Percentiles rank a stretch among this genome's conserved stretches.
These are phyloP conservation scores for Ilyonectria robusta DNA, from an alignment of 2,329 filamentous ascomycete species.

Conservation along the genomic window DNA sequence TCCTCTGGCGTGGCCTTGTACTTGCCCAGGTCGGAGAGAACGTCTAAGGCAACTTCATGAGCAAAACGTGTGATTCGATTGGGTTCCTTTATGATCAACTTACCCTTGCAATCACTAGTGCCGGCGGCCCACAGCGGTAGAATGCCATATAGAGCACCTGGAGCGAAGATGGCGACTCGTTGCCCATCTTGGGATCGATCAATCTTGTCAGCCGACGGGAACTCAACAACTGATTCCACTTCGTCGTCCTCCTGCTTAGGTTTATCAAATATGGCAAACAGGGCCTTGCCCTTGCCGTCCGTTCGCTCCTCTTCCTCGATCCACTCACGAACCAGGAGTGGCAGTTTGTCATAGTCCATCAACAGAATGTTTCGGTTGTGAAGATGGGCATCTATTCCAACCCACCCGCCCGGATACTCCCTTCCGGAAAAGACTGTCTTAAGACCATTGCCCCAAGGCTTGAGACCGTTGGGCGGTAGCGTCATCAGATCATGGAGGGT, in stretches of 20 bases:
- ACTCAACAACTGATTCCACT: slow-evolving; percentile 55
- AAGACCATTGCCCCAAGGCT: slow-evolving; percentile 57
- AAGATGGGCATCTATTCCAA: slow-evolving; percentile 66
- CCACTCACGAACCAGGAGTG: slow-evolving; percentile 62
- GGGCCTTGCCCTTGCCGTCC: slow-evolving; percentile 52
- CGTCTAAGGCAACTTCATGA: slow-evolving; percentile 36
- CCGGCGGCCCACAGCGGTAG: slow-evolving; percentile 66
- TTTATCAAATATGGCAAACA: slow-evolving; percentile 60
- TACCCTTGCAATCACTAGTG: slow-evolving; percentile 59
- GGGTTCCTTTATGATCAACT: slow-evolving; percentile 27
- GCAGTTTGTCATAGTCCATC: slow-evolving; percentile 62
- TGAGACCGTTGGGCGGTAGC: slow-evolving; percentile 55
- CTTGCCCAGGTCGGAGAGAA: slow-evolving; percentile 47
- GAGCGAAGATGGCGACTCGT: slow-evolving; percentile 65
- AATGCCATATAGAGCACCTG: slow-evolving; percentile 64
- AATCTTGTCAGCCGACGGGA: slow-evolving; percentile 46
- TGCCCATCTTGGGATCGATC: slow-evolving; percentile 51
- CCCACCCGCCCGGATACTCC: slow-evolving; percentile 67
- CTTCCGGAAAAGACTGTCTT: slow-evolving; percentile 57
- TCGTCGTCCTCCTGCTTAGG: slow-evolving; percentile 55
- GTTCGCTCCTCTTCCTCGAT: slow-evolving; percentile 59
- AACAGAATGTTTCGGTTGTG: slow-evolving; percentile 62
- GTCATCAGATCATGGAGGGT: slow-evolving; percentile 60
- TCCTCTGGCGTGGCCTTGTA: slow-evolving; percentile 46
- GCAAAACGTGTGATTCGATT: neutral